A percentile compares a stretch with the other conserved stretches of the same genome.
Evolutionary conservation across 139 green algal species (phyloP).

Genomic region (Chlamydomonas sphaeroides): DNA sequence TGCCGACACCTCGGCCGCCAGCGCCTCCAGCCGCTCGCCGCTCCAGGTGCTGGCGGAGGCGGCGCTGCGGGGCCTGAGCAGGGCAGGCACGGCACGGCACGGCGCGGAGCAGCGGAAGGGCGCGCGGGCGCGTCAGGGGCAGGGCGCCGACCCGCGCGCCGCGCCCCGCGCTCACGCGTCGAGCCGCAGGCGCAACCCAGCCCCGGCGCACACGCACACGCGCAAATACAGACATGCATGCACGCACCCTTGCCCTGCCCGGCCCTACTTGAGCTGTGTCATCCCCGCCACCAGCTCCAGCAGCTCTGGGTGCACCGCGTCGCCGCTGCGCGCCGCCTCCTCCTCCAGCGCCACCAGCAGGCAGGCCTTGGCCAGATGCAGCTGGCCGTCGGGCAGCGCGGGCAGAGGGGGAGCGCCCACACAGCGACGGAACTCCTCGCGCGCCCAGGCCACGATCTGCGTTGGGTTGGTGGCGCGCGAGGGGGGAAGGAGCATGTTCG

Average conservation of each 20-base stretch:
- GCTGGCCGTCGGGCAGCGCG: slow-evolving; percentile 18
- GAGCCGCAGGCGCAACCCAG: too few species aligned
- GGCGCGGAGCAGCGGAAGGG: too few species aligned
- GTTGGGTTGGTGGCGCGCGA: background rate
- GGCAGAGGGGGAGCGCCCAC: background rate
- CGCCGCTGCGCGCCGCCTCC: slow-evolving; percentile 51
- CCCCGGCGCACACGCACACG: too few species aligned
- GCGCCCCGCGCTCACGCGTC: too few species aligned
- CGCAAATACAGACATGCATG: too few species aligned
- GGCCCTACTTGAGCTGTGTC: slow-evolving; percentile 7
- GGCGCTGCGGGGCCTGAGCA: slow-evolving; percentile 21
- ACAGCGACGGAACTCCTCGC: slow-evolving; percentile 38
- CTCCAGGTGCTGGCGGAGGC: slow-evolving; percentile 65
- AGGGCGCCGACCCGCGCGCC: too few species aligned
- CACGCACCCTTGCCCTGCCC: too few species aligned
- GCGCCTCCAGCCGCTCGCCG: slow-evolving; percentile 61
- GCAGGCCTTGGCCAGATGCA: slow-evolving; percentile 50
- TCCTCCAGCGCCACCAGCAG: slow-evolving; percentile 74
- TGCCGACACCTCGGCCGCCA: slow-evolving; percentile 59
- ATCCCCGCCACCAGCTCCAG: slow-evolving; percentile 20
- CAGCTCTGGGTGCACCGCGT: slow-evolving; percentile 46
- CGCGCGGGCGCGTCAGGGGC: too few species aligned
- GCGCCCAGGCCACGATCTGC: slow-evolving; percentile 40
- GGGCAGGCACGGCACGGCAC: background rate
- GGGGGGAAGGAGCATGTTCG: background rate